Base-by-base conservation (phyloP, 345 rosid genomes). In the Cardiospermum halicacabum region DNA sequence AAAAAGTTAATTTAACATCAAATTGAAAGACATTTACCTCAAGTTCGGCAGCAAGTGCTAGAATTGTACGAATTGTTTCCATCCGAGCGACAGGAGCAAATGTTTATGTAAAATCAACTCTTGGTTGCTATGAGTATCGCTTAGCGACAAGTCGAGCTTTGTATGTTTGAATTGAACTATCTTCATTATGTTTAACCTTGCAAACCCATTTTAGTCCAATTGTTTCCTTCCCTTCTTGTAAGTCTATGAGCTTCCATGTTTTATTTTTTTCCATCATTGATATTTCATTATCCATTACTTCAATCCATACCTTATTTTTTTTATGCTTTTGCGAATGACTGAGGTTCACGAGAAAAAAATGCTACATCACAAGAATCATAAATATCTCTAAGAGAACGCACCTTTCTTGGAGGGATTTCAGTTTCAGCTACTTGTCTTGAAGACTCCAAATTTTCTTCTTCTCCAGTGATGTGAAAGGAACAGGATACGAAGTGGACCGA, bases 351-450 rank as follows among this genome's bases (percentile, higher is more conserved):
- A 40, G 39, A 34, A 15, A 47, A 11, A 9, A 42, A 21, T 13
- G 65, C 36, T 26, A 40, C 11, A 13, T 61, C 31, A 61, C 53
- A 61, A 10, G 34, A 2, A 11, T 61, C 28, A 61, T 61, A 40
- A 47, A 61, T 61, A 1, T 61, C 24, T 19, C 7, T 12, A 22
- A 61, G n/a, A 25, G 24, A 31, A 1, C 22, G 28, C 24, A 61
- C 7, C 22, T 61, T 61, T 25, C 22, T 61, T 10, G 53, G n/a
- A n/a, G n/a, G n/a, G n/a, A n/a, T n/a, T n/a, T n/a, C n/a, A n/a
- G n/a, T n/a, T n/a, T n/a, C n/a, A n/a, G n/a, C n/a, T n/a, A n/a
- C n/a, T n/a, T n/a, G n/a, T n/a, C n/a, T n/a, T n/a, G n/a, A n/a
- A n/a, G n/a, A n/a, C n/a, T n/a, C n/a, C n/a, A n/a, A n/a, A n/a